Base-by-base conservation (phyloP, 169 alveolate genomes). In the Plasmodium gonderi region DNA sequence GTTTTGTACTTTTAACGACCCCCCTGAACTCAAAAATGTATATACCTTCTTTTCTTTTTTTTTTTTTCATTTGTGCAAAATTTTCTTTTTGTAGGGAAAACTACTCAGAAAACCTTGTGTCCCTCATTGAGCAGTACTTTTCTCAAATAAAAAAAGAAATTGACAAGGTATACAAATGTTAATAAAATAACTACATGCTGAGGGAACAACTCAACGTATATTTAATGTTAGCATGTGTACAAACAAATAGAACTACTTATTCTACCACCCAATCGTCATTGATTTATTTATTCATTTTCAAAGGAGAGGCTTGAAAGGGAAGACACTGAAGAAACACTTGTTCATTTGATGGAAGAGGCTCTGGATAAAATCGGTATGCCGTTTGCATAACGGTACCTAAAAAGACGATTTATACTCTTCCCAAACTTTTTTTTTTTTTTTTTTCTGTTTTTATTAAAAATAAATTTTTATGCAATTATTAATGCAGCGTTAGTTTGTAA, bases 271-370 rank as follows among this genome's bases (percentile, higher is more conserved):
- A 54, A 60, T 36, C 72, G 33, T 60, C 72, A 60, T 60, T 60
- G 17, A 60, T 60, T 60, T 31, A 31, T 60, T 60, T 60, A 51
- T 77, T 77, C 38, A 9, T 42, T 40, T n/a, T 83, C 44, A 72
- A 69, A 83, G 92, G 92, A 83, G 40, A 67, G 92, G 14, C 78
- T 83, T 17, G 92, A 83, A 83, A 49, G 92, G 54, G 83, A 83
- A 49, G 92, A 83, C 77, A 83, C 92, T 20, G 87, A 85, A 54
- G 87, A 85, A 60, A 72, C 92, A 5, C 69, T 75, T 40, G 92
- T 85, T 40, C 80, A 85, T 42, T 75, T 85, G n/a, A 85, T 85
- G 92, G 92, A 85, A n/a, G 92, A 75, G 17, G 87, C 92, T 26
- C 45, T 85, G 45, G 92, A 85, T 75, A 75, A 75, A 85, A 85